Percentiles rank a stretch among this genome's conserved stretches.
Conservation (phyloP, 2,329 filamentous ascomycete genomes). For the Daldinia eschscholtzii region DNA sequence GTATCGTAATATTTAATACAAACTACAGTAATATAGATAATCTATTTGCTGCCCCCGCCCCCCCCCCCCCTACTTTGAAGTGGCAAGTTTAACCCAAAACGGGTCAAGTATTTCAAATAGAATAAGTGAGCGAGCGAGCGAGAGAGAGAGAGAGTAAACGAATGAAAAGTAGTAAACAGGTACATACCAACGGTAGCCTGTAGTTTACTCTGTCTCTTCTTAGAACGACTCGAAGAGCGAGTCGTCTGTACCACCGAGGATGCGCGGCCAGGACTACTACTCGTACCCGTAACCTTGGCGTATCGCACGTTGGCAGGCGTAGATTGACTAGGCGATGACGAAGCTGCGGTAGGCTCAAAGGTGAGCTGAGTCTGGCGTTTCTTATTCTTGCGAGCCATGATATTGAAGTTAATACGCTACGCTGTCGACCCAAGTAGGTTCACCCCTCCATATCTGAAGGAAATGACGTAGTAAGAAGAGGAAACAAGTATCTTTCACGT, state of each 20-base stretch:
- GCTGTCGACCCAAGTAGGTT: not conserved
- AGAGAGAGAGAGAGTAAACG: not conserved
- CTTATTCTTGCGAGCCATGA: conserved; percentile 45
- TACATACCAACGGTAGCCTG: conserved; percentile 39
- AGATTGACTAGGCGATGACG: conserved; percentile 42
- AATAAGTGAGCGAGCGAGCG: too few relatives aligned
- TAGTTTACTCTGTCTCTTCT: conserved; percentile 36
- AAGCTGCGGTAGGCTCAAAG: conserved; percentile 49
- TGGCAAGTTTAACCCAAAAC: not conserved
- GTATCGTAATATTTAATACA: conserved; percentile 2
- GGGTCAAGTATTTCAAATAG: too few relatives aligned
- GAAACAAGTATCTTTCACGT: not conserved
- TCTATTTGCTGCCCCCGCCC: not conserved
- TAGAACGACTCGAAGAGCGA: conserved; percentile 22
- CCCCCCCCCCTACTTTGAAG: not conserved
- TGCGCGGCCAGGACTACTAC: conserved; percentile 34
- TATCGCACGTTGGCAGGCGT: conserved; percentile 51
- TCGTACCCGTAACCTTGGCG: conserved; percentile 35
- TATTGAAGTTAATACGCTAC: not conserved
- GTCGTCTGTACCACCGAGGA: conserved; percentile 12
- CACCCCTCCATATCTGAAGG: not conserved
- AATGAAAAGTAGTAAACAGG: not conserved
- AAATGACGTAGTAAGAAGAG: not conserved
- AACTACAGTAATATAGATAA: not conserved
- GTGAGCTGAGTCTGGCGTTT: conserved; percentile 50